Base-by-base conservation (phyloP, 2,329 filamentous ascomycete genomes). In the Hypomyces rosellus region DNA sequence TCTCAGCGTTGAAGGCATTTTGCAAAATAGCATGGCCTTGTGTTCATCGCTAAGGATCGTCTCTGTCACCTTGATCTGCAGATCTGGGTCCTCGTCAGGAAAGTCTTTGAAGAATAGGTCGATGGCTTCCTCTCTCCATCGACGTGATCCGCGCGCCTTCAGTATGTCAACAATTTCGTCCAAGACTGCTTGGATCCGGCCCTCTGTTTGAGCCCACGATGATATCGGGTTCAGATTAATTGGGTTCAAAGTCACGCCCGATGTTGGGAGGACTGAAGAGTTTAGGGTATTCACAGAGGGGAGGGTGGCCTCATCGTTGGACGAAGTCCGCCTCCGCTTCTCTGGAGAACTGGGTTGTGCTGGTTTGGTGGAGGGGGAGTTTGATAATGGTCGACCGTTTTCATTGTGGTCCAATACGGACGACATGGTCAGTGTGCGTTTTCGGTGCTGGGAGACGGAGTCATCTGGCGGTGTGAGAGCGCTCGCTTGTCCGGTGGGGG, bases 21-120 rank as follows among this genome's bases (percentile, higher is more conserved):
- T 82, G 67, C 78, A 80, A 55, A 82, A 83, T 39, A 82, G 73
- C 71, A 82, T 76, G 30, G 79, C 80, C 60, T 80, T 81, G 59
- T 75, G 77, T 55, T 81, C 75, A 55, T 81, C 76, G n/a, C 76
- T 73, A 22, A 82, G 68, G 1, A 78, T 73, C 54, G 77, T 77
- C 61, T 82, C 78, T 0, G 78, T 77, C 34, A 82, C 78, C 62
- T 77, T 79, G 37, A 82, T 68, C 66, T 82, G 79, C 50, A 82
- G 60, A 56, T 82, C 79, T 52, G 76, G 67, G 52, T 82, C 77
- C 56, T 82, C 78, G 44, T 75, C 71, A 13, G 72, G 65, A 59
- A 82, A 82, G 52, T 82, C 78, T 33, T 72, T 69, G 63, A 82
- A 82, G 58, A 82, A 77, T 5, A 81, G 71, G 50, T 82, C 79